Evolutionary conservation across 768 basidiomycete species (phyloP).

Genomic region (Lactarius pseudohatsudake): DNA sequence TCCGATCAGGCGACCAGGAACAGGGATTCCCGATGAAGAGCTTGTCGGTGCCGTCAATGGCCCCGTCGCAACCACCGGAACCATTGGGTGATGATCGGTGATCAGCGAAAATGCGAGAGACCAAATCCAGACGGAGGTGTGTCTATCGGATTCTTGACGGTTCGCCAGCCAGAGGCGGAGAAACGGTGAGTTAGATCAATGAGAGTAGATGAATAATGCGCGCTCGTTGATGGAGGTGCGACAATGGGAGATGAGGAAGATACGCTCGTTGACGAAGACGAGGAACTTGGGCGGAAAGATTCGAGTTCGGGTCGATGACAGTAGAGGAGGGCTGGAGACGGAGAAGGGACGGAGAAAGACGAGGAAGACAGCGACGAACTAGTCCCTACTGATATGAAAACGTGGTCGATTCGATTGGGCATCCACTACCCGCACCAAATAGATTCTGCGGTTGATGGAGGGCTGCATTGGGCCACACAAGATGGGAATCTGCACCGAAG

Average conservation of each 20-base stretch:
- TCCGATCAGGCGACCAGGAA: constrained; percentile 29
- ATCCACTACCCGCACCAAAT: too few relatives aligned
- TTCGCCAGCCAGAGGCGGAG: constrained; percentile 30
- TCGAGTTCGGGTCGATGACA: too few relatives aligned
- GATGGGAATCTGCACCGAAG: too few relatives aligned
- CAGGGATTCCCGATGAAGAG: constrained; percentile 31
- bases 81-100: constrained; percentile 26
- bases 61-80: constrained; percentile 32
- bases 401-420: constrained; percentile 28
- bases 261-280: too few relatives aligned
- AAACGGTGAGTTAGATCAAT: constrained; percentile 14
- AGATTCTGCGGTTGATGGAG: too few relatives aligned
- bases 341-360: not conserved
- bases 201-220: not conserved
- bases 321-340: not conserved
- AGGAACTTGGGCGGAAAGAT: too few relatives aligned
- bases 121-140: not conserved
- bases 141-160: constrained; percentile 31
- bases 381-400: not conserved
- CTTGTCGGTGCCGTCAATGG: constrained; percentile 25
- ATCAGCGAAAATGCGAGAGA: not conserved
- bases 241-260: too few relatives aligned
- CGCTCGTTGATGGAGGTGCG: too few relatives aligned
- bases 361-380: not conserved
- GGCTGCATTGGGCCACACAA: too few relatives aligned